Percentiles rank a stretch among this genome's conserved stretches.
Evolutionary conservation across 345 rosid genomes (phyloP).

Genomic region (Brassica juncea): DNA sequence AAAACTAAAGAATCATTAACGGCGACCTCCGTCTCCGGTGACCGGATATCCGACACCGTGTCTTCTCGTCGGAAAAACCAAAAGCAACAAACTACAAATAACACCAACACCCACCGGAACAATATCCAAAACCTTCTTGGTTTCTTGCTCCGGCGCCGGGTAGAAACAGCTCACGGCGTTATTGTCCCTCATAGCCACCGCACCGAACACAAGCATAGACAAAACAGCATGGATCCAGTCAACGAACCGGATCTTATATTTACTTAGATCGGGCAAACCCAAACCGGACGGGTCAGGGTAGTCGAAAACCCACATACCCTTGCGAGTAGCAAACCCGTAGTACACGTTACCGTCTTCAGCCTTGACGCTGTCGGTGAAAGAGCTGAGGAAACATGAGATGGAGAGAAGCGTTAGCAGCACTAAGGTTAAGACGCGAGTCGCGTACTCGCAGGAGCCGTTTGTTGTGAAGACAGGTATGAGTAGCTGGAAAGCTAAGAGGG

Average conservation of each 20-base stretch:
- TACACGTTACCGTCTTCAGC: conserved; percentile 63
- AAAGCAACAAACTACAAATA: conserved; percentile 64
- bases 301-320: conserved; percentile 75
- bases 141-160: conserved; percentile 59
- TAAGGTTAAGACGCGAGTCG: conserved; percentile 57
- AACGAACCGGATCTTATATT: conserved; percentile 46
- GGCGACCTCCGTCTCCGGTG: conserved; percentile 36
- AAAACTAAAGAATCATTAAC: conserved; percentile 14
- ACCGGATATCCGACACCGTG: conserved; percentile 94
- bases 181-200: conserved; percentile 80
- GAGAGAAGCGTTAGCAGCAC: conserved; percentile 63
- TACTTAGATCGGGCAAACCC: conserved; percentile 56
- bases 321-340: conserved; percentile 71
- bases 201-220: conserved; percentile 68
- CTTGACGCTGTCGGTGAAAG: conserved; percentile 71
- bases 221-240: conserved; percentile 69
- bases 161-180: conserved; percentile 68
- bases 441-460: conserved; percentile 73
- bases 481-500: conserved; percentile 84
- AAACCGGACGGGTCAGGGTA: conserved; percentile 49
- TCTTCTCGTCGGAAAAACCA: conserved; percentile 79
- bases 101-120: conserved; percentile 78
- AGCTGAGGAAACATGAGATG: conserved; percentile 73
- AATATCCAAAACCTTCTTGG: conserved; percentile 66
- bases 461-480: conserved; percentile 79